Evolutionary conservation across 371 early-diverging fungal genomes (phyloP).

Genomic region (Syncephalastrum racemosum): DNA sequence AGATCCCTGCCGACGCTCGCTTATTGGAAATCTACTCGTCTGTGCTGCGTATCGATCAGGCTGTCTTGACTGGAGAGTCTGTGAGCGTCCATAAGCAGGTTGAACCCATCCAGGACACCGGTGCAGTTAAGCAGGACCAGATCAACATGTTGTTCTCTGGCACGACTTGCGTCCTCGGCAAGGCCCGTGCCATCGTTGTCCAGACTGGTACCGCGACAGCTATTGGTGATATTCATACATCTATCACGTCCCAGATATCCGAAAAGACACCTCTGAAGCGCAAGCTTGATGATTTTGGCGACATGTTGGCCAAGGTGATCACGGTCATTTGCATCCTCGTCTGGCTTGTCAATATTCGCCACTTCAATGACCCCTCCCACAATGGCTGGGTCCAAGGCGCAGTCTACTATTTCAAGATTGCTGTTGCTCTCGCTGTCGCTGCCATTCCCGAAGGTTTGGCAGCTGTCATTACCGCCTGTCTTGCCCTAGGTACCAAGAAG

Average conservation of each 20-base stretch:
- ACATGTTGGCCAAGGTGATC: slow-evolving; percentile 92
- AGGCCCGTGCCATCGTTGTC: slow-evolving; percentile 86
- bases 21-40: slow-evolving; percentile 75
- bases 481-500: slow-evolving; percentile 94
- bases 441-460: slow-evolving; percentile 99
- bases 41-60: slow-evolving; percentile 91
- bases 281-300: slow-evolving; percentile 96
- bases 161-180: slow-evolving; percentile 94
- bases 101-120: slow-evolving; percentile 57
- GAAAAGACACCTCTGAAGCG: slow-evolving; percentile 95
- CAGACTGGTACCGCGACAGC: slow-evolving; percentile 86
- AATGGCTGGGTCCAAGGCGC: slow-evolving; percentile 91
- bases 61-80: slow-evolving; percentile 97
- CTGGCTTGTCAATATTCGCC: slow-evolving; percentile 95
- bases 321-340: slow-evolving; percentile 94
- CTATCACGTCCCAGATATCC: slow-evolving; percentile 80
- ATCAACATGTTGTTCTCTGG: slow-evolving; percentile 94
- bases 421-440: slow-evolving; percentile 98
- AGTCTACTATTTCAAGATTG: slow-evolving; percentile 96
- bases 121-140: slow-evolving; percentile 94
- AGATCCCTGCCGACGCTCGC: slow-evolving; percentile 95
- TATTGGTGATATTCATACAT: slow-evolving; percentile 92
- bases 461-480: slow-evolving; percentile 96
- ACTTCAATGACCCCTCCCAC: slow-evolving; percentile 89
- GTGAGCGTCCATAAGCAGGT: slow-evolving; percentile 85